Evolutionary conservation across 441 rosid species (phyloP).

Genomic region (Pelargonium australe): DNA sequence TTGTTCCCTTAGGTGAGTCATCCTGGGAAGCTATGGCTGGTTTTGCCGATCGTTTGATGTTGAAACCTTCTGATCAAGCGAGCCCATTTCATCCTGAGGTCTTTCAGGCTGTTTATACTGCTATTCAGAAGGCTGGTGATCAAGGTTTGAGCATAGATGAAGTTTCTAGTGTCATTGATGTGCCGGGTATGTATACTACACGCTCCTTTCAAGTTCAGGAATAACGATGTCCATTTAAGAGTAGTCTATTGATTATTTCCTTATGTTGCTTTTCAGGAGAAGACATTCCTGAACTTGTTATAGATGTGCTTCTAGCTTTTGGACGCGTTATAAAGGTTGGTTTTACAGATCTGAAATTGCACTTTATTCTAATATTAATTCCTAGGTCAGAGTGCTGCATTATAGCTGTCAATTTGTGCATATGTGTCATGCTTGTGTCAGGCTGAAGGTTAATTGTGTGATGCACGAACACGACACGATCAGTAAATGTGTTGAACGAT

Average conservation of each 20-base stretch:
- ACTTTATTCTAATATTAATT: conserved; percentile 11
- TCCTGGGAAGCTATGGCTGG: conserved; percentile 74
- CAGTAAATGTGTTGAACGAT: too few relatives aligned
- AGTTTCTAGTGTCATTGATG: conserved; percentile 40
- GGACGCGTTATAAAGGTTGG: conserved; percentile 76
- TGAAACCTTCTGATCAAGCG: conserved; percentile 29
- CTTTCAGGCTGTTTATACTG: conserved; percentile 45
- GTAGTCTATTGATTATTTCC: conserved; percentile 20
- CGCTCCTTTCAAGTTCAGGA: conserved; percentile 7
- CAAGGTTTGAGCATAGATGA: conserved; percentile 77
- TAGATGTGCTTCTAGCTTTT: conserved; percentile 78
- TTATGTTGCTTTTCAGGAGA: conserved; percentile 43
- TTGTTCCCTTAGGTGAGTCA: conserved; percentile 37
- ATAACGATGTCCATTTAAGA: conserved; percentile 6
- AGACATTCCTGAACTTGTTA: conserved; percentile 31
- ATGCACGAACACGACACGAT: too few relatives aligned
- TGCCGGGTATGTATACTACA: conserved; percentile 30
- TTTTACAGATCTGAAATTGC: conserved; percentile 16
- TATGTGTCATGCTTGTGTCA: too few relatives aligned
- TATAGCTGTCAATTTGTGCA: background rate
- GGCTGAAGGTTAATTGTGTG: too few relatives aligned
- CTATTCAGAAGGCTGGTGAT: conserved; percentile 83
- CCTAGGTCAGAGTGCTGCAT: background rate
- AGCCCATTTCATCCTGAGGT: conserved; percentile 40
- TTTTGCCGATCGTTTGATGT: conserved; percentile 45